phyloP scores from a whole-genome alignment of 345 rosid genomes.

The Microthlaspi erraticum region DNA sequence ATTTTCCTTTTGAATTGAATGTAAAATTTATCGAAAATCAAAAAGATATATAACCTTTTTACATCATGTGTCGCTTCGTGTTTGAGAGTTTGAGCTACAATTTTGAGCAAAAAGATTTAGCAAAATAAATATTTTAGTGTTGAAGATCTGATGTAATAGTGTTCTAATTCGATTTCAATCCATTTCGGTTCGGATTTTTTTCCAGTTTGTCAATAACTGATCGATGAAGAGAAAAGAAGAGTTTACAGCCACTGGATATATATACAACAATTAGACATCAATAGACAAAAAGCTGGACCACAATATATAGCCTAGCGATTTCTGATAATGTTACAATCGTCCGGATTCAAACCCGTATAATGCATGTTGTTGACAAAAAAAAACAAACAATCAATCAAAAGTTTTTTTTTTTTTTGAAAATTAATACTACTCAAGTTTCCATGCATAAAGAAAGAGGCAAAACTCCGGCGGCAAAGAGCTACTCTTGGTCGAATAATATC shows the following conservation, averaged over 20 bases:
- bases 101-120: too few species aligned
- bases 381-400: not conserved
- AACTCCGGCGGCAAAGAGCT: conserved; percentile 57
- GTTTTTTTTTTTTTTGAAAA: conserved; percentile 12
- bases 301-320: conserved; percentile 4
- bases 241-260: conserved; percentile 17
- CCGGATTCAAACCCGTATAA: not conserved
- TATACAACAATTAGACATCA: conserved; percentile 11
- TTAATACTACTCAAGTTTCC: conserved; percentile 49
- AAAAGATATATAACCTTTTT: too few species aligned
- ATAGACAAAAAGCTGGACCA: conserved; percentile 26
- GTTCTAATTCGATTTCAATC: too few species aligned
- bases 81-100: too few species aligned
- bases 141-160: too few species aligned
- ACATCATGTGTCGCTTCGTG: too few species aligned
- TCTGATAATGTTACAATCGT: conserved; percentile 1
- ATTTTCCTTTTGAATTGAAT: too few species aligned
- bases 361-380: not conserved
- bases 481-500: conserved; percentile 54
- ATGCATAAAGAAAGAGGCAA: conserved; percentile 71
- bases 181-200: too few species aligned
- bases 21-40: too few species aligned
- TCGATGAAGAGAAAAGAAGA: conserved; percentile 6
- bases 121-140: too few species aligned
- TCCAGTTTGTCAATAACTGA: conserved; percentile 2